phyloP scores from a whole-genome alignment of 441 rosid species.

The Dalechampia spathulata region DNA sequence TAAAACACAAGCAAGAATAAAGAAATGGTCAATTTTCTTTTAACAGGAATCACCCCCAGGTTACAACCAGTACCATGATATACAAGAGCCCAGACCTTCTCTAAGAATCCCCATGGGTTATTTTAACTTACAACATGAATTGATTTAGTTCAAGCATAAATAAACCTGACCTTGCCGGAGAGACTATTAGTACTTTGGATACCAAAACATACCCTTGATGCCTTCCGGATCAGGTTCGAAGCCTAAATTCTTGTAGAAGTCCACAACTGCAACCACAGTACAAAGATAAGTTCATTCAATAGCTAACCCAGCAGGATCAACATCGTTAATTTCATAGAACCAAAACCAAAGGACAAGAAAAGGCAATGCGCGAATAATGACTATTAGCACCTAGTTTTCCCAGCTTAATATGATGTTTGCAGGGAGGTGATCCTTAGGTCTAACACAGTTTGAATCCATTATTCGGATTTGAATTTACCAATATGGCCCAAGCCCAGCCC shows the following conservation, averaged over 20 bases:
- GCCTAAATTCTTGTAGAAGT: slow-evolving; percentile 84
- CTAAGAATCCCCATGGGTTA: background rate
- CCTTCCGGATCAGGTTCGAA: slow-evolving; percentile 97
- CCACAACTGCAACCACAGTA: slow-evolving; percentile 56
- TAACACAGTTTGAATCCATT: background rate
- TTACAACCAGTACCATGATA: slow-evolving; percentile 4
- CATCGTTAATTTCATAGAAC: background rate
- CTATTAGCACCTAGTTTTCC: background rate
- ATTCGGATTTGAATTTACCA: too few species aligned
- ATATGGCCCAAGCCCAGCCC: background rate
- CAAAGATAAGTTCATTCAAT: background rate
- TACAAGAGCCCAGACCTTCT: background rate
- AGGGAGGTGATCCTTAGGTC: background rate
- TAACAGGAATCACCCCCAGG: background rate
- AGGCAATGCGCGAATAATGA: background rate
- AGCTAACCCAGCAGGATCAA: too few species aligned
- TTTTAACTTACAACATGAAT: slow-evolving; percentile 7
- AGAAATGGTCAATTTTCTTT: background rate
- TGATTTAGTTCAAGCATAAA: background rate
- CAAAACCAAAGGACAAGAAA: background rate
- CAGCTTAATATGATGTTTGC: background rate
- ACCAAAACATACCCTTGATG: slow-evolving; percentile 98
- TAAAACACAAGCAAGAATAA: background rate
- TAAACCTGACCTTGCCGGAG: background rate
- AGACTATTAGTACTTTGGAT: slow-evolving; percentile 47